Evolutionary conservation across 805 yeast species (phyloP).

Genomic region (Pichia eremophila): DNA sequence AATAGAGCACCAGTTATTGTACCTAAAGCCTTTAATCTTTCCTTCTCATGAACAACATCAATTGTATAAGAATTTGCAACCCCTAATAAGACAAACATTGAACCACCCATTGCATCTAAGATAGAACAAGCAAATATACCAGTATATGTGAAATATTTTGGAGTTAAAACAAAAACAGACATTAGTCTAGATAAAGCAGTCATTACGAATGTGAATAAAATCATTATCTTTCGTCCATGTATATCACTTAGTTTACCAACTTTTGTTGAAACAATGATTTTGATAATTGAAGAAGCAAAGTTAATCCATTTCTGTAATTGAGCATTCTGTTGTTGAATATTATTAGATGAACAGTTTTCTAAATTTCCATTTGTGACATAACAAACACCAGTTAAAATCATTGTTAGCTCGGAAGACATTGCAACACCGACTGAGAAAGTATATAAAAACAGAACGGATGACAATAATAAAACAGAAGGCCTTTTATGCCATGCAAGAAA

Average conservation of each 20-base stretch:
- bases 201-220: constrained; percentile 25
- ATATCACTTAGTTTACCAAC: constrained; percentile 57
- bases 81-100: constrained; percentile 44
- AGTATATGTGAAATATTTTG: constrained; percentile 25
- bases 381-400: constrained; percentile 33
- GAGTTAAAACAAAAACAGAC: constrained; percentile 15
- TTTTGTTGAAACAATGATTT: constrained; percentile 49
- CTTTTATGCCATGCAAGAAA: constrained; percentile 41
- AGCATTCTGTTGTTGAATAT: constrained; percentile 38
- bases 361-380: constrained; percentile 17
- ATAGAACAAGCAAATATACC: constrained; percentile 35
- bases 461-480: constrained; percentile 47
- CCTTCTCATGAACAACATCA: constrained; percentile 58
- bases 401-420: constrained; percentile 30
- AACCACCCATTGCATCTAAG: constrained; percentile 53
- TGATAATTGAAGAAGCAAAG: constrained; percentile 34
- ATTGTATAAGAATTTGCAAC: constrained; percentile 61
- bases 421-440: constrained; percentile 33
- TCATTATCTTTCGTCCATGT: constrained; percentile 48
- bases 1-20: constrained; percentile 49
- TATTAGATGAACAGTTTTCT: constrained; percentile 27
- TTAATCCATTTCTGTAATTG: constrained; percentile 37
- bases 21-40: constrained; percentile 52
- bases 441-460: constrained; percentile 32
- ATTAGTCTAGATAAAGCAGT: constrained; percentile 11